Percentiles rank a stretch among this genome's conserved stretches.
These are phyloP conservation scores for Metschnikowia corniflorae DNA, from an alignment of 805 yeast genomes.

Conservation along the genomic window DNA sequence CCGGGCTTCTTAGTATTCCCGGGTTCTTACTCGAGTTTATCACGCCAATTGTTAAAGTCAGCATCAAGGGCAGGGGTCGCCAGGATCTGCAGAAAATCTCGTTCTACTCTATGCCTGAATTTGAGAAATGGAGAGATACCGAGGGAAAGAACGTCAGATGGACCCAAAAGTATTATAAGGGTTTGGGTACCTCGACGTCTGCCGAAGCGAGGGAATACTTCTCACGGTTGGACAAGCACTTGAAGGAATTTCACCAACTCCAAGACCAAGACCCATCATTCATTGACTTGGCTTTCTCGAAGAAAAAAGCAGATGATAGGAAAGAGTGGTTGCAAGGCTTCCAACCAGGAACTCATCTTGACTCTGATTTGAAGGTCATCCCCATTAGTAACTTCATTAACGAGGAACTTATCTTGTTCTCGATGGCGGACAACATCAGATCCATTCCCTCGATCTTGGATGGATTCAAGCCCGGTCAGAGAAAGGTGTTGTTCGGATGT, in stretches of 20 bases:
- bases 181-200: conserved; percentile 91
- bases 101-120: conserved; percentile 94
- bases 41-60: conserved; percentile 93
- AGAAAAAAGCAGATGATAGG: conserved; percentile 94
- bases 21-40: conserved; percentile 92
- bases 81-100: conserved; percentile 52
- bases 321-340: conserved; percentile 94
- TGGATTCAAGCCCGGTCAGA: conserved; percentile 96
- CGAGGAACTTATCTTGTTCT: conserved; percentile 88
- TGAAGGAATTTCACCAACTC: conserved; percentile 79
- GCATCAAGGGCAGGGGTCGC: conserved; percentile 58
- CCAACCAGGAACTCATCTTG: conserved; percentile 88
- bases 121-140: conserved; percentile 85
- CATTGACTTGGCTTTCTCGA: conserved; percentile 91
- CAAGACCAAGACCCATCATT: conserved; percentile 71
- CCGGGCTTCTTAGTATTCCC: conserved; percentile 85
- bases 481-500: conserved; percentile 87
- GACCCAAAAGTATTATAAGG: conserved; percentile 95
- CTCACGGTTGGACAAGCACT: conserved; percentile 76
- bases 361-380: conserved; percentile 67
- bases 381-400: conserved; percentile 94
- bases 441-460: conserved; percentile 93
- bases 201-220: conserved; percentile 87
- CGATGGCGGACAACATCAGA: conserved; percentile 94
- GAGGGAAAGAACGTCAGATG: conserved; percentile 75